Base-by-base conservation (phyloP, 139 green algal genomes). In the Tetradesmus lagerheimii region DNA sequence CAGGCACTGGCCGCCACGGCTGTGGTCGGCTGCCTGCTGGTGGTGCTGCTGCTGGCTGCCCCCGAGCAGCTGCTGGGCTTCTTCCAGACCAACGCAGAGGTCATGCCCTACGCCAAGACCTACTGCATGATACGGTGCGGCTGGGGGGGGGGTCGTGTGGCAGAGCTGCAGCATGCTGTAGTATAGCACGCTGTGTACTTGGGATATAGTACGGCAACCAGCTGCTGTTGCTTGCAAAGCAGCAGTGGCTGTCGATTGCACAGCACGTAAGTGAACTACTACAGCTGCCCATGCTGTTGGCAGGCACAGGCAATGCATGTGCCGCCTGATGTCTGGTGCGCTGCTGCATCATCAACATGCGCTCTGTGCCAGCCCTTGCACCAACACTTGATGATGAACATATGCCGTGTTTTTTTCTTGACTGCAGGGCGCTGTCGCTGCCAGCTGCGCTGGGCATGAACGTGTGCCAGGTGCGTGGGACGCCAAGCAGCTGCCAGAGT, bases 41-140 rank as follows among this genome's bases (percentile, higher is more conserved):
- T 89, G 85, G 4, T 16, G 38, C 35, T 89, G 41, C 71, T 89
- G 71, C 34, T 89, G 43, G 0, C n/a, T n/a, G 74, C 74, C 4
- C 85, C 85, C 4, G 78, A 90, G 50, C 35, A 14, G 25, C 34
- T 91, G 37, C 88, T 93, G 23, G 62, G 64, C 11, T 80, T 91
- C 9, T 92, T 93, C 39, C 85, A 93, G 62, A 87, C 82, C 20
- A 87, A 92, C 53, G 75, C 87, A 43, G 89, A 93, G 91, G 62
- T 93, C 12, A 90, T 93, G 91, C 87, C 80, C 14, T 85, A 64
- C 12, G 87, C 91, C 29, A 87, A 87, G 57, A 90, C 88, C 25
- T 93, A 93, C 91, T 90, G 83, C 88, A 89, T 90, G 35, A 93
- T 93, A 53, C 87, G 91, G 88, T 89, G 66, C 37, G 12, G 37